Percentiles rank a stretch among this genome's conserved stretches.
phyloP scores from a whole-genome alignment of 805 yeast genomes.

The Hanseniaspora lachancei region DNA sequence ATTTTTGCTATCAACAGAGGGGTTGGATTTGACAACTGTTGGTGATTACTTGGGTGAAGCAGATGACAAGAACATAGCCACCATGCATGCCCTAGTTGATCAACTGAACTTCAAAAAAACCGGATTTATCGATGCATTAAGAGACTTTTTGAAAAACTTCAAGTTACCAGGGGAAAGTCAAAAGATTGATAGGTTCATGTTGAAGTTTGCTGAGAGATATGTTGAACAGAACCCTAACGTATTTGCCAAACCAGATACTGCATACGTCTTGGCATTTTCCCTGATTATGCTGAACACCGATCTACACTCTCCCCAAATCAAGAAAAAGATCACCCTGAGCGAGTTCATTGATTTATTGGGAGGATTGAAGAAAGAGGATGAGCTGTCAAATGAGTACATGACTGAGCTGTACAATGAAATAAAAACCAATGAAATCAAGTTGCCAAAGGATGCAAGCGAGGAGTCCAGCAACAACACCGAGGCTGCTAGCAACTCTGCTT shows the following conservation, averaged over 20 bases:
- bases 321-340: constrained; percentile 73
- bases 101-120: constrained; percentile 58
- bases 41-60: constrained; percentile 94
- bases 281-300: constrained; percentile 90
- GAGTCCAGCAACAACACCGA: constrained; percentile 39
- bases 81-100: constrained; percentile 91
- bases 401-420: constrained; percentile 65
- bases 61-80: constrained; percentile 56
- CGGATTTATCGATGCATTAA: constrained; percentile 72
- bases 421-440: constrained; percentile 68
- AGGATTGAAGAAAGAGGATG: constrained; percentile 85
- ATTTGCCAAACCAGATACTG: constrained; percentile 86
- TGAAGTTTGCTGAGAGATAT: constrained; percentile 89
- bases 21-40: constrained; percentile 66
- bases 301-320: constrained; percentile 77
- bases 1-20: constrained; percentile 60
- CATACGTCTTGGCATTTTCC: constrained; percentile 83
- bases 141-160: constrained; percentile 73
- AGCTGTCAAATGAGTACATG: constrained; percentile 63
- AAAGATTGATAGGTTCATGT: constrained; percentile 90
- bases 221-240: constrained; percentile 77
- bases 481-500: constrained; percentile 31
- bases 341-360: constrained; percentile 77
- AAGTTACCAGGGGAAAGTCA: constrained; percentile 97
- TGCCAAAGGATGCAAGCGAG: constrained; percentile 87